phyloP scores from a whole-genome alignment of 225 moss, liverwort and hornwort genomes.

The Asterella californica region DNA sequence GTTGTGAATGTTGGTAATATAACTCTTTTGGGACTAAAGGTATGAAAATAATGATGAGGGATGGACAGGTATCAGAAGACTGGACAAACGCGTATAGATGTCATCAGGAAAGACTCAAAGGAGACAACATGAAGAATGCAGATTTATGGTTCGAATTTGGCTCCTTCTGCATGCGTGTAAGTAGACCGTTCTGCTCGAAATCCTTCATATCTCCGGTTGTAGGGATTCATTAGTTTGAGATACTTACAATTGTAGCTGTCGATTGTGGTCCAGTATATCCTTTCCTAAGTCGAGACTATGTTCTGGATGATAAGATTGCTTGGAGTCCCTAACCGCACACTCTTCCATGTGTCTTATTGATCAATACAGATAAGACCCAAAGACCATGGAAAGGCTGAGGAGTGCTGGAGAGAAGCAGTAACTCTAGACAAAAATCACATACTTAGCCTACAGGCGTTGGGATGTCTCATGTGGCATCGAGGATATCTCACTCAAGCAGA shows the following conservation, averaged over 20 bases:
- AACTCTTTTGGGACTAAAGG: not conserved
- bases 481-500: constrained; percentile 61
- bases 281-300: not conserved
- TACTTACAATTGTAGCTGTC: not conserved
- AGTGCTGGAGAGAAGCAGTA: constrained; percentile 81
- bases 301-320: not conserved
- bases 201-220: not conserved
- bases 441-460: constrained; percentile 62
- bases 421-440: constrained; percentile 64
- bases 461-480: constrained; percentile 88
- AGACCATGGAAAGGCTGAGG: constrained; percentile 85
- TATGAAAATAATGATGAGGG: not conserved
- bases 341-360: not conserved
- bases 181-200: not conserved
- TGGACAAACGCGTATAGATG: constrained; percentile 55
- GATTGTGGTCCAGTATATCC: not conserved
- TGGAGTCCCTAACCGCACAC: not conserved
- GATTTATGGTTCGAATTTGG: constrained; percentile 97
- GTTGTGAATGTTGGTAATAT: not conserved
- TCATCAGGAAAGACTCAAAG: constrained; percentile 78
- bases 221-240: not conserved
- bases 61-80: constrained; percentile 48
- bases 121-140: constrained; percentile 54
- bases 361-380: constrained; percentile 35
- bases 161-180: constrained; percentile 78